A percentile compares a stretch with the other conserved stretches of the same genome.
Evolutionary conservation across 352 stramenopile genomes (phyloP).

Genomic region (Phytophthora cajani): DNA sequence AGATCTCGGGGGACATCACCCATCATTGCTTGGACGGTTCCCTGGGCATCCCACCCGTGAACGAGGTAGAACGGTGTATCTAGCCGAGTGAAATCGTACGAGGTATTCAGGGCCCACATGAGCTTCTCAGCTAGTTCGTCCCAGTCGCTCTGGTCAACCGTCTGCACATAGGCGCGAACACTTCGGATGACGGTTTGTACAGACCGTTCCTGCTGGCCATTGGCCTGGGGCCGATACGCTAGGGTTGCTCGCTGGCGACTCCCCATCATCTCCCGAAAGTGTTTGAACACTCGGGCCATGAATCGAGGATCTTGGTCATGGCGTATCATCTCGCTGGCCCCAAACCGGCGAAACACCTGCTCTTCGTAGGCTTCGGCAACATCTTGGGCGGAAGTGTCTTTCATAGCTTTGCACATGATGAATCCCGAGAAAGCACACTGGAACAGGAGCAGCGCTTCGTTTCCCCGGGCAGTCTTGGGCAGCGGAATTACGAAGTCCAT

Average conservation of each 20-base stretch:
- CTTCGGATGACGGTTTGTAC: conserved; percentile 36
- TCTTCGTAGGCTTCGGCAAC: background rate
- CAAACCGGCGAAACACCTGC: background rate
- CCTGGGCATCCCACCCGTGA: conserved; percentile 23
- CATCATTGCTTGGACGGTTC: conserved; percentile 13
- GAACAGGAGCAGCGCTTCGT: background rate
- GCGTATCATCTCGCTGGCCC: background rate
- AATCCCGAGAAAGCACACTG: background rate
- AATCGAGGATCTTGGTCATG: background rate
- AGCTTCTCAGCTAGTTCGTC: conserved; percentile 32
- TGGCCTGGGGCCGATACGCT: conserved; percentile 38
- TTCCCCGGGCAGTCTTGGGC: background rate
- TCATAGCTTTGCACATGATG: background rate
- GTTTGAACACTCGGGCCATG: conserved; percentile 20
- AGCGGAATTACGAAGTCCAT: background rate
- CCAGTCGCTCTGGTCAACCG: conserved; percentile 36
- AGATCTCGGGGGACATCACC: background rate
- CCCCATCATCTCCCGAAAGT: conserved; percentile 33
- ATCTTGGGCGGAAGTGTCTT: background rate
- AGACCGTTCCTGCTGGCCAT: conserved; percentile 42
- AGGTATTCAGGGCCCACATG: conserved; percentile 34
- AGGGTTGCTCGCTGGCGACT: conserved; percentile 33
- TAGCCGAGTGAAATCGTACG: conserved; percentile 12
- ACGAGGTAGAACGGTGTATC: conserved; percentile 28
- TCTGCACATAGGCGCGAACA: conserved; percentile 30